These are phyloP conservation scores for Lecanosticta acicola DNA, from an alignment of 2,329 filamentous ascomycete genomes.

Conservation along the genomic window DNA sequence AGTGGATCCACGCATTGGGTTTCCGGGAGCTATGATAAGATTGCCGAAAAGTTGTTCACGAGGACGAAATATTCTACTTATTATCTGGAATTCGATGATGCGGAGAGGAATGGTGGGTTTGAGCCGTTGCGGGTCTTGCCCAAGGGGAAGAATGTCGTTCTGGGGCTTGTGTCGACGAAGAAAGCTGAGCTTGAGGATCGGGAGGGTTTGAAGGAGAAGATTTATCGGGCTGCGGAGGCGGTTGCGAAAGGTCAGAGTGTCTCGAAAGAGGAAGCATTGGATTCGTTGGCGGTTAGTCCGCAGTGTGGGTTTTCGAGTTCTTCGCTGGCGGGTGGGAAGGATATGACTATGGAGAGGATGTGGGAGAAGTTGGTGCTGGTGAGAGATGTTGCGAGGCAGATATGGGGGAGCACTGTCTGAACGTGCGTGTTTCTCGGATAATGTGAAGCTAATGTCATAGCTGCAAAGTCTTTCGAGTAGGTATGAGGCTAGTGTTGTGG, in stretches of 20 bases:
- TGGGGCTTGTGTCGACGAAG: constrained; percentile 32
- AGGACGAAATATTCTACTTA: constrained; percentile 25
- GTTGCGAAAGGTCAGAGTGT: constrained; percentile 28
- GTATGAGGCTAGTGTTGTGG: too few species aligned
- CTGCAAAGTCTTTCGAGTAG: too few species aligned
- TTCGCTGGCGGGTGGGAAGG: constrained; percentile 25
- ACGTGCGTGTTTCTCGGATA: too few species aligned
- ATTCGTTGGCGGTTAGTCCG: constrained; percentile 27
- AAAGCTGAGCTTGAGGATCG: constrained; percentile 25
- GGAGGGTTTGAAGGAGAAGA: constrained; percentile 20
- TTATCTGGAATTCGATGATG: constrained; percentile 31
- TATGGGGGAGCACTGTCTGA: too few species aligned
- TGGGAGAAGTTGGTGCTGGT: constrained; percentile 29
- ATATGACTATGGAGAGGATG: constrained; percentile 29
- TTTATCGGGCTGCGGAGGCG: constrained; percentile 24
- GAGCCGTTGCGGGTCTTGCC: constrained; percentile 28
- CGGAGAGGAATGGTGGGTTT: constrained; percentile 28
- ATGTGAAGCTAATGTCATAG: too few species aligned
- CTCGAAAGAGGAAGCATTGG: constrained; percentile 22
- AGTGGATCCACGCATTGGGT: constrained; percentile 19
- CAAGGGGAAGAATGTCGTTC: constrained; percentile 30
- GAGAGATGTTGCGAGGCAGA: constrained; percentile 22
- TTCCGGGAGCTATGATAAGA: constrained; percentile 24
- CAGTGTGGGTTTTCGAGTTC: constrained; percentile 32
- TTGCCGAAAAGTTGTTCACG: constrained; percentile 27